A percentile compares a stretch with the other conserved stretches of the same genome.
Conservation (phyloP, 2,329 filamentous ascomycete species). For the Exophiala sideris region DNA sequence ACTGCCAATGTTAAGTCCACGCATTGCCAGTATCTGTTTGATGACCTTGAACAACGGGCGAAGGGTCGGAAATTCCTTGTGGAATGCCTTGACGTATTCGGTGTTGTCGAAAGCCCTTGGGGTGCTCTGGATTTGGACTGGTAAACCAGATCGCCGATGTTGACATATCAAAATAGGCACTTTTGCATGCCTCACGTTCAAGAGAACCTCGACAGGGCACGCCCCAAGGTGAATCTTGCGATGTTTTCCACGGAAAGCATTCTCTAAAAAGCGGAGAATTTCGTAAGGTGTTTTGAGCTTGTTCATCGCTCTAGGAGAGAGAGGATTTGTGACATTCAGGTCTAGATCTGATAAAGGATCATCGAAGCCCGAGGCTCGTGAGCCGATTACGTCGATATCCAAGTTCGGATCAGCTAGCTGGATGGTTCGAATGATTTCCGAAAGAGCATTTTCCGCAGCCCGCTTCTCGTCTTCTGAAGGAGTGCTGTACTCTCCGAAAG, state of each 20-base stretch:
- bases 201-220: slow-evolving; percentile 12
- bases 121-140: slow-evolving; percentile 51
- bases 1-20: slow-evolving; percentile 48
- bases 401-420: slow-evolving; percentile 29
- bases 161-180: slow-evolving; percentile 35
- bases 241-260: slow-evolving; percentile 7
- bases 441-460: slow-evolving; percentile 29
- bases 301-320: slow-evolving; percentile 5
- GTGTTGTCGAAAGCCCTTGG: slow-evolving; percentile 41
- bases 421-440: slow-evolving; percentile 32
- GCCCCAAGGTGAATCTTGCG: slow-evolving; percentile 2
- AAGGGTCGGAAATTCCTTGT: slow-evolving; percentile 49
- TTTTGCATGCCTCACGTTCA: slow-evolving; percentile 24
- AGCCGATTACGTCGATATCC: slow-evolving; percentile 50
- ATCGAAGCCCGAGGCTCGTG: slow-evolving; percentile 51
- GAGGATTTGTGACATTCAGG: slow-evolving; percentile 33
- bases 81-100: slow-evolving; percentile 45
- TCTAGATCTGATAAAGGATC: slow-evolving; percentile 56
- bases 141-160: slow-evolving; percentile 49
- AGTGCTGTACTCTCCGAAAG: slow-evolving; percentile 44
- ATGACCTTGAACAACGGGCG: slow-evolving; percentile 49
- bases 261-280: slow-evolving; percentile 8
- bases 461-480: slow-evolving; percentile 43
- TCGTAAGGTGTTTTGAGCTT: slow-evolving; percentile 5
- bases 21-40: slow-evolving; percentile 50